Evolutionary conservation across 1,284 basidiomycete species (phyloP).

Genomic region (Crucibulum parvulum): DNA sequence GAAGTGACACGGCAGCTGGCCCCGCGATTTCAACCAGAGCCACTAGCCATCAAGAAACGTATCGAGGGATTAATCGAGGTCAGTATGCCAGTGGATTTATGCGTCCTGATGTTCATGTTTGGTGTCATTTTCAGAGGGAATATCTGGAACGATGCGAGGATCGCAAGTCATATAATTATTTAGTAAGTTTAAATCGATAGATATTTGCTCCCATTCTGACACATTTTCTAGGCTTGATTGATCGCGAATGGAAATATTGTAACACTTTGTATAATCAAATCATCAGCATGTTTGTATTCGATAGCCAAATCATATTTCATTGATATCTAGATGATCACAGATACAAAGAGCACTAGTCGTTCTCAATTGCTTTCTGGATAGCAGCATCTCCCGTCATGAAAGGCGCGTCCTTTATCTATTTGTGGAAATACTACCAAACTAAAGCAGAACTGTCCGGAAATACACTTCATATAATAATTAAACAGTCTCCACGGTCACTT

Average conservation of each 20-base stretch:
- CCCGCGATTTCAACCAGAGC: constrained; percentile 86
- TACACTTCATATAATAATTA: no score
- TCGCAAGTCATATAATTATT: constrained; percentile 83
- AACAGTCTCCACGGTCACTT: no score
- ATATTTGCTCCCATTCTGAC: not conserved
- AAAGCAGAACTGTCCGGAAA: no score
- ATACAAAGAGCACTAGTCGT: no score
- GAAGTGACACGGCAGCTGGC: constrained; percentile 91
- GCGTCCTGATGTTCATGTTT: not conserved
- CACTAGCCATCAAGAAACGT: constrained; percentile 90
- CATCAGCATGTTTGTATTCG: constrained; percentile 2
- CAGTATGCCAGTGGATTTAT: constrained; percentile 17
- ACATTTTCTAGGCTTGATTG: constrained; percentile 1
- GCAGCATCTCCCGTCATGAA: no score
- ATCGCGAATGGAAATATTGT: not conserved
- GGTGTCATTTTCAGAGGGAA: constrained; percentile 60
- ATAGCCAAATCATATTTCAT: not conserved
- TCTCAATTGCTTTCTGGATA: no score
- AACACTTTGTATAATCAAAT: constrained; percentile 10
- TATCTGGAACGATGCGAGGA: constrained; percentile 83
- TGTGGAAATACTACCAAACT: no score
- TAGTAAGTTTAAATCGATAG: constrained; percentile 47
- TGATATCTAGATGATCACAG: not conserved
- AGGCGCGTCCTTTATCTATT: no score
- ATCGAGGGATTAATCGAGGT: constrained; percentile 97